Evolutionary conservation across 106 monocot genomes (phyloP), one percentile per base, ranked within the genome.

Genomic region (Narthecium ossifragum): DNA sequence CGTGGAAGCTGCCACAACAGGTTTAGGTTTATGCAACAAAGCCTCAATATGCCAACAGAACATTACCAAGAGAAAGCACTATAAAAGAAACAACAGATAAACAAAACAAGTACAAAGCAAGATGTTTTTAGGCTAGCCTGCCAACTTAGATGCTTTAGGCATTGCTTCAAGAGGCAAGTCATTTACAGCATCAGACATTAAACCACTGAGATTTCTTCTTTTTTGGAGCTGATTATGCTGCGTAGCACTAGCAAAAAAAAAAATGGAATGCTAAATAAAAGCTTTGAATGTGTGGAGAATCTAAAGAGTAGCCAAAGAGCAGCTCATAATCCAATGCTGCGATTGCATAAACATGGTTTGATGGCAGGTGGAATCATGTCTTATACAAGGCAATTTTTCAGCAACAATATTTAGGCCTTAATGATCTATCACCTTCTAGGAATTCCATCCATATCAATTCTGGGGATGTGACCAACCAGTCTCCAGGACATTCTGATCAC

Each of bases 1-100:
- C n/a, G n/a, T n/a, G n/a, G n/a, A 86, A 86, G 60, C 89, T 66
- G 85, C 72, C 32, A 77, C 33, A 22, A 82, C 66, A 57, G 67
- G 46, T 68, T 86, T 89, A 49, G 80, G 59, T 61, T 80, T 90
- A 31, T 83, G 77, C 55, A 86, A 77, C 26, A 61, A 40, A 26
- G 84, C 88, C 49, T 84, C 82, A 41, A 34, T 38, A 45, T 20
- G 51, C 59, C 67, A 52, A 13, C 28, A 9, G 13, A 1, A 12
- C 53, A 53, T 23, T 7, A 18, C 18, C 50, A 15, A 51, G 7
- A 22, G 12, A 65, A 52, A 26, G 15, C 2, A 34, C 26, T 26
- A 14, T n/a, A 50, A 13, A 31, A 23, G 26, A 23, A 43, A 8
- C 2, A 54, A 54, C 11, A 54, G 2, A 2, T 30, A 6, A 54